Base-by-base conservation (phyloP, 441 rosid genomes). In the Pelargonium australe region DNA sequence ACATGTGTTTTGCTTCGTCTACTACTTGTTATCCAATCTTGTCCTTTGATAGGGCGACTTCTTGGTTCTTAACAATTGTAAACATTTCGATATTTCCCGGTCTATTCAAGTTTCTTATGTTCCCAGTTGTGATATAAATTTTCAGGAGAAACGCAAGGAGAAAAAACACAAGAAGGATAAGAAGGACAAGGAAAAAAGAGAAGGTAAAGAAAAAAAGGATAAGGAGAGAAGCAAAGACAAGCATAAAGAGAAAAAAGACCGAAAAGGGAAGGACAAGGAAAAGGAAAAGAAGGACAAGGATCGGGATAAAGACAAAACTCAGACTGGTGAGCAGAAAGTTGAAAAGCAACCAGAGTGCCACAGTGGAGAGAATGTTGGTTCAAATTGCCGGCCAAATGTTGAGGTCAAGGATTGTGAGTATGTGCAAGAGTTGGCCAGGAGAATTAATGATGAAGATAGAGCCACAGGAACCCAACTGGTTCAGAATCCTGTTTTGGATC, bases 91-190 rank as follows among this genome's bases (percentile, higher is more conserved):
- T 34, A 34, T 34, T 19, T 58, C 11, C 23, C n/a, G 40, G 40
- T 34, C 19, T 20, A 9, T 17, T 11, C 31, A 17, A 17, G 31
- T 58, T 7, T 58, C 63, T 17, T 9, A 28, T 58, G 63, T 19
- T 58, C 9, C 40, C 7, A 34, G 40, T 34, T 34, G 13, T 11
- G 13, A 7, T 44, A 61, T 20, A 10, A 11, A 10, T 70, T 71
- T 67, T 67, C 83, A 88, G 91, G 91, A 83, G 82, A 88, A 81
- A 65, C 72, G 60, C 63, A 86, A 80, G 78, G 91, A 88, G 76
- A 85, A 83, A 83, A 86, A 72, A 47, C 80, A 76, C 67, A 86
- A 85, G 64, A 88, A 82, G 72, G 89, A 86, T 49, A 86, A 77
- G 78, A 82, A 74, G 64, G 84, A 80, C 69, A 85, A 73, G 69